Evolutionary conservation across 2,329 filamentous ascomycete species (phyloP), one percentile per base, ranked within the genome.

Genomic region (Fusarium begoniae): DNA sequence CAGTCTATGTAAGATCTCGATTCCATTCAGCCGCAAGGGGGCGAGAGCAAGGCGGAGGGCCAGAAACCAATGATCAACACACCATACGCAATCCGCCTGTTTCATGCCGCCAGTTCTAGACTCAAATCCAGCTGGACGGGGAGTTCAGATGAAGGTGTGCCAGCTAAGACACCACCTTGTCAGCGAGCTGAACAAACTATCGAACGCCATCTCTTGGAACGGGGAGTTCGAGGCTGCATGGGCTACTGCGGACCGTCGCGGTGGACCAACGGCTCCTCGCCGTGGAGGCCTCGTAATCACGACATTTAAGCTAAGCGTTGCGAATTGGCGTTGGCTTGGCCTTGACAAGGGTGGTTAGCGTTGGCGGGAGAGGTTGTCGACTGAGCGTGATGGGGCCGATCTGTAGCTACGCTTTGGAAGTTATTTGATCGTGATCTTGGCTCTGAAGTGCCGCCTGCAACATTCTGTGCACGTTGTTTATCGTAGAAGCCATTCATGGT

Each of bases 171-270:
- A 30, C 15, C 17, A 10, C 9, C 22, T 60, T 26, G 37, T n/a
- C 45, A 22, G 22, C 26, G 38, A 62, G 50, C 50, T 62, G 59
- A 44, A 61, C 18, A 26, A n/a, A 62, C 59, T 56, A 62, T 54
- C 9, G 44, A 50, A 60, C 44, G 44, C 54, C 54, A 28, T 35
- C 6, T 2, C 11, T 13, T 32, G 26, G 58, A 11, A n/a, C 61
- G 61, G 61, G 61, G 55, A 60, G 54, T 60, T 60, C 2, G 24
- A 50, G 38, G 18, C 15, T 32, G 32, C 32, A 32, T 32, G 32
- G 26, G 28, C 14, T 37, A 18, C 24, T 37, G 53, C 43, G 61
- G 61, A 48, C 37, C 37, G 37, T 64, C 55, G 61, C 54, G 41
- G 26, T 44, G 59, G 38, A 8, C 18, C 24, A 26, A 57, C 38